Conservation (phyloP, 306 rosid species). For the Albizia julibrissin region DNA sequence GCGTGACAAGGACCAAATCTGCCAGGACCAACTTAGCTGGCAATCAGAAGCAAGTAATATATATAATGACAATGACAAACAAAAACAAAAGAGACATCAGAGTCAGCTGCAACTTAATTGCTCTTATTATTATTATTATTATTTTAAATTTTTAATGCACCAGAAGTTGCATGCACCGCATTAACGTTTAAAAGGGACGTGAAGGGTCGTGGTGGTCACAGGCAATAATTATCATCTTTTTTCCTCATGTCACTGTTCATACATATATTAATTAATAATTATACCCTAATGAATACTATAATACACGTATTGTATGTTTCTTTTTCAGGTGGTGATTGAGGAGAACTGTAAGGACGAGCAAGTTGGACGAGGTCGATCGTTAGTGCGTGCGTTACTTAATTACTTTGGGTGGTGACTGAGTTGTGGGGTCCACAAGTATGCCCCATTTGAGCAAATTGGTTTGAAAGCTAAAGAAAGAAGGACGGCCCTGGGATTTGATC, state of each 20-base stretch:
- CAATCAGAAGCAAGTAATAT: slow-evolving; percentile 31
- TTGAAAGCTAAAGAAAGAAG: background rate
- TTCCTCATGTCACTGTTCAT: background rate
- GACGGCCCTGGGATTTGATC: background rate
- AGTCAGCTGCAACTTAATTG: slow-evolving; percentile 13
- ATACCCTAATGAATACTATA: background rate
- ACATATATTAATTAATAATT: background rate
- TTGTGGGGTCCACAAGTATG: background rate
- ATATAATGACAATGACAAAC: slow-evolving; percentile 7
- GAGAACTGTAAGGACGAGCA: background rate
- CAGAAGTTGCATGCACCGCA: slow-evolving; percentile 29
- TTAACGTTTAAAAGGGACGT: slow-evolving; percentile 24
- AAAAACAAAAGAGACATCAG: slow-evolving; percentile 22
- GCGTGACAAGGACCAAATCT: slow-evolving; percentile 39
- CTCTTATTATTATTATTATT: background rate
- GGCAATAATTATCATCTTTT: background rate
- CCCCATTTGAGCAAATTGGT: background rate
- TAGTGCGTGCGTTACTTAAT: background rate
- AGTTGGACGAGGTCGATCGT: background rate
- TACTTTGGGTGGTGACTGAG: background rate
- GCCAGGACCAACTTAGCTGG: slow-evolving; percentile 64
- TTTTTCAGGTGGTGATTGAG: background rate
- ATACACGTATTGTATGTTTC: background rate
- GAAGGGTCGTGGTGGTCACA: slow-evolving; percentile 27
- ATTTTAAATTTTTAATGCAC: background rate